Evolutionary conservation across 176 grass and related monocot species (phyloP).

Genomic region (Avena insularis): DNA sequence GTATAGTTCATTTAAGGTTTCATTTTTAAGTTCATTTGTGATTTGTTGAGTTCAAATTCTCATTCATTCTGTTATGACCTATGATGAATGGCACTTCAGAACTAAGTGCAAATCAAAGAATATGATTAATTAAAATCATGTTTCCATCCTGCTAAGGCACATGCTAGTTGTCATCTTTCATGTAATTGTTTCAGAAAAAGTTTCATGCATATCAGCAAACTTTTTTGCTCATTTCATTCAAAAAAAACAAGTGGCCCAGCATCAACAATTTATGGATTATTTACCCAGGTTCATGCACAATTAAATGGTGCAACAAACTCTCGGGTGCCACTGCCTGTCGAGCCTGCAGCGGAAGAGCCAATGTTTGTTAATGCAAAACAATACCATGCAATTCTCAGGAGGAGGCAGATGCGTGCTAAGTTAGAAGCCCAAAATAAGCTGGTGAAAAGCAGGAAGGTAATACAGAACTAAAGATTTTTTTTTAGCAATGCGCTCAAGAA

Average conservation of each 20-base stretch:
- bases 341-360: constrained; percentile 80
- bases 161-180: constrained; percentile 19
- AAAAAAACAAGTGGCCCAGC: background rate
- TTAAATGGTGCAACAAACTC: constrained; percentile 46
- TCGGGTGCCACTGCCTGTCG: constrained; percentile 63
- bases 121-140: constrained; percentile 27
- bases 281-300: constrained; percentile 65
- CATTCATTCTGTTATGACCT: background rate
- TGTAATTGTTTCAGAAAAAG: background rate
- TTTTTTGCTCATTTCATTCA: background rate
- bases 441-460: constrained; percentile 89
- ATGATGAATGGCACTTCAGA: background rate
- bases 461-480: background rate
- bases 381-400: constrained; percentile 91
- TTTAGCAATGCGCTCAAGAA: background rate
- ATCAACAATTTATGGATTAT: constrained; percentile 30
- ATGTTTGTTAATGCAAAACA: constrained; percentile 98
- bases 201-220: background rate
- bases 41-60: constrained; percentile 23
- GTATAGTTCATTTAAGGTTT: constrained; percentile 2
- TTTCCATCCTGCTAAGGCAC: constrained; percentile 2
- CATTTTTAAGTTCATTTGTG: background rate
- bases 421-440: constrained; percentile 96
- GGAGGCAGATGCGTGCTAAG: constrained; percentile 86
- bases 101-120: constrained; percentile 10